phyloP scores from a whole-genome alignment of 1,139 yeast genomes.

The Sugiyamaella sp. region DNA sequence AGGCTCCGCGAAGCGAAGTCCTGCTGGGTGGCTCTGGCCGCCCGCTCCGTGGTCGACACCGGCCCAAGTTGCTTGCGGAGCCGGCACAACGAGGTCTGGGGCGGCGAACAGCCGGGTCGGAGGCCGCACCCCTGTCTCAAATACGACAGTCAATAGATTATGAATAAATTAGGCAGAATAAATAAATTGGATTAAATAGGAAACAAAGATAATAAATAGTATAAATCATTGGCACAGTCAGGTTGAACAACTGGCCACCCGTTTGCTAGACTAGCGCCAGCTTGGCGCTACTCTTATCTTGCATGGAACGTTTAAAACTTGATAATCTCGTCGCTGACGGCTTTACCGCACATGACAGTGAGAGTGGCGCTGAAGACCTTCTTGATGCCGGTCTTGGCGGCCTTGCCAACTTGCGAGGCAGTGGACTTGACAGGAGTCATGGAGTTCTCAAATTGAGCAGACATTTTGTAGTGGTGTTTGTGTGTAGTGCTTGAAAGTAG shows the following conservation, averaged over 20 bases:
- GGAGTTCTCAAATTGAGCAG: slow-evolving; percentile 21
- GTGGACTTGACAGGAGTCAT: slow-evolving; percentile 26
- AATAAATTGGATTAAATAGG: too few relatives aligned
- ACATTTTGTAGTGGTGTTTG: slow-evolving; percentile 17
- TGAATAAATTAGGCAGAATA: not conserved
- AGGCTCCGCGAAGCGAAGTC: too few relatives aligned
- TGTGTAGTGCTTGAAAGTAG: not conserved
- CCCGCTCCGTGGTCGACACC: too few relatives aligned
- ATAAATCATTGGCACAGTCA: not conserved
- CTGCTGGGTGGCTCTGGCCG: too few relatives aligned
- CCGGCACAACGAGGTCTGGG: too few relatives aligned
- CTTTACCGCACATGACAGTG: slow-evolving; percentile 11
- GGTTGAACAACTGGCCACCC: not conserved
- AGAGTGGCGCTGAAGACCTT: slow-evolving; percentile 9
- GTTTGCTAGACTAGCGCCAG: too few relatives aligned
- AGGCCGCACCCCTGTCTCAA: too few relatives aligned
- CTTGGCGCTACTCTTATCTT: not conserved
- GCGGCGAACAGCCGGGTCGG: too few relatives aligned
- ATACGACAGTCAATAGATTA: too few relatives aligned
- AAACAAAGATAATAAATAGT: too few relatives aligned
- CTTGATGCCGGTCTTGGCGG: slow-evolving; percentile 21
- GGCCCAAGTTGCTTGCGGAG: too few relatives aligned
- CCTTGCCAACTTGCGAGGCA: slow-evolving; percentile 24
- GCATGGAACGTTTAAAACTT: not conserved
- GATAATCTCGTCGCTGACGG: slow-evolving; percentile 8